A percentile compares a stretch with the other conserved stretches of the same genome.
These are phyloP conservation scores for Lathyrus tuberosus DNA, from an alignment of 306 rosid species.

Conservation along the genomic window DNA sequence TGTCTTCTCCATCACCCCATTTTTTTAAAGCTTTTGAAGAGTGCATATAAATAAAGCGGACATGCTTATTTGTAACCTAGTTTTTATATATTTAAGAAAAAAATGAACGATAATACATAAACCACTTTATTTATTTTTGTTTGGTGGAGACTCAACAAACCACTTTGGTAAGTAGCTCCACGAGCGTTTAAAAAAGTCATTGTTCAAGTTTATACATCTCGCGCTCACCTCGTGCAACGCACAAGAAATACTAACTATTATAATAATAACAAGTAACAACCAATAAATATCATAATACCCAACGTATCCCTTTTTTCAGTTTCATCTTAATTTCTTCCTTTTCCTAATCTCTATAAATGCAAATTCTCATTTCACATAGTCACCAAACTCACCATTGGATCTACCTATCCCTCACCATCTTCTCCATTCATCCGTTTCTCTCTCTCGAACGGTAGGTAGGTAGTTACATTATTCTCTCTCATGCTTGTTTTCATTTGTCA, in stretches of 20 bases:
- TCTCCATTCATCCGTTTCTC: constrained; percentile 27
- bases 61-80: too few species aligned
- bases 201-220: constrained; percentile 14
- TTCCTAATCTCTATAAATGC: neutral
- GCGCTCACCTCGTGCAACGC: constrained; percentile 16
- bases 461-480: neutral
- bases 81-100: too few species aligned
- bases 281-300: neutral
- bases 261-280: neutral
- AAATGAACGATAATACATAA: too few species aligned
- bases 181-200: too few species aligned
- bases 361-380: neutral
- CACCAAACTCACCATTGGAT: constrained; percentile 23
- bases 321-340: neutral
- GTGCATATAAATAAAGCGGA: too few species aligned
- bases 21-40: too few species aligned
- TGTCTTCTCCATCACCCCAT: too few species aligned
- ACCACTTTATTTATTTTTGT: too few species aligned
- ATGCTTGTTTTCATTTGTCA: neutral
- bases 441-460: constrained; percentile 29
- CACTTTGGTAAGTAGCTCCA: too few species aligned
- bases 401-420: constrained; percentile 24
- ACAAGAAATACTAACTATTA: neutral
- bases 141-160: too few species aligned
- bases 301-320: neutral